Percentiles rank a stretch among this genome's conserved stretches.
Evolutionary conservation across 768 basidiomycete genomes (phyloP).

Genomic region (Xerocomus potaroensis): DNA sequence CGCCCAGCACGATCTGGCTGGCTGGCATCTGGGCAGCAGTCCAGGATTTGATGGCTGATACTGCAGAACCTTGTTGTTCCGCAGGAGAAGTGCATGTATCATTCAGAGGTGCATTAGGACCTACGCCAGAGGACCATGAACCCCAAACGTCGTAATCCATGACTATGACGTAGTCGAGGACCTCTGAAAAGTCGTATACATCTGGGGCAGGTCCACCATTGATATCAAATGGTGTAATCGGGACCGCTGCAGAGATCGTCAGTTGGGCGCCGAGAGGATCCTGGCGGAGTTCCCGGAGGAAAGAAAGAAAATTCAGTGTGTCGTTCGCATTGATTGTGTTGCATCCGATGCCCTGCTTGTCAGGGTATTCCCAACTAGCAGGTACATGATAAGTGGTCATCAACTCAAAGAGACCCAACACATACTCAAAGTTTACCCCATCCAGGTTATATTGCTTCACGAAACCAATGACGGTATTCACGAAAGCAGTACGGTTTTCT

Average conservation of each 20-base stretch:
- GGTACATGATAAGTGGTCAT: conserved; percentile 10
- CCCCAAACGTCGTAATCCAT: conserved; percentile 70
- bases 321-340: conserved; percentile 59
- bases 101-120: conserved; percentile 78
- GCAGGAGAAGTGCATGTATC: conserved; percentile 63
- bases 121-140: conserved; percentile 48
- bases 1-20: conserved; percentile 68
- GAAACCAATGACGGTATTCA: conserved; percentile 50
- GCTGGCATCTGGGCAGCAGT: conserved; percentile 68
- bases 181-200: conserved; percentile 66
- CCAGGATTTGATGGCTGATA: conserved; percentile 71
- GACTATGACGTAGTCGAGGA: conserved; percentile 60
- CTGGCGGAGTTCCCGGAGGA: conserved; percentile 71
- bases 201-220: conserved; percentile 59
- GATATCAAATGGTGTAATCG: conserved; percentile 60
- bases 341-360: conserved; percentile 58
- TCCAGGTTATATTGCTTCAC: conserved; percentile 49
- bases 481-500: conserved; percentile 57
- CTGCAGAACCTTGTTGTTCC: conserved; percentile 69
- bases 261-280: conserved; percentile 45
- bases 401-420: not conserved
- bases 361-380: conserved; percentile 84
- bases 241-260: conserved; percentile 66
- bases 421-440: conserved; percentile 43
- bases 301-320: conserved; percentile 69